These are phyloP conservation scores for Scutellaria galericulata DNA, from an alignment of 257 asterid species.

Conservation along the genomic window DNA sequence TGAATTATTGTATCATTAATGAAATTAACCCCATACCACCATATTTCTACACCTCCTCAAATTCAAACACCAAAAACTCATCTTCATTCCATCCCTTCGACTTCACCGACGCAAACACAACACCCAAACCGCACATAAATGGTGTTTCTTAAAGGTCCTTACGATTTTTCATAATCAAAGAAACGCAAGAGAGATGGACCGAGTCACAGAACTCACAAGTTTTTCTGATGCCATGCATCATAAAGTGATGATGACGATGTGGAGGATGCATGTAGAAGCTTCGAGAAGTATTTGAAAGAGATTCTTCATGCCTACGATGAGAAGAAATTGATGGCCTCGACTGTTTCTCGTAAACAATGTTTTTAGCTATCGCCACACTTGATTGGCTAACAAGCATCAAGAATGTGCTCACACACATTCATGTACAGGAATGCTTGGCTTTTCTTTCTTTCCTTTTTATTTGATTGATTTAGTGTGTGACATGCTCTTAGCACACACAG, in stretches of 20 bases:
- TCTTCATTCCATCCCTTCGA: constrained; percentile 43
- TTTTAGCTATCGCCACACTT: constrained; percentile 43
- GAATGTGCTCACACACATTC: constrained; percentile 27
- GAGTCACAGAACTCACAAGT: constrained; percentile 51
- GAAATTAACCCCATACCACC: too few species aligned
- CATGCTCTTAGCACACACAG: too few species aligned
- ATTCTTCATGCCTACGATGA: constrained; percentile 65
- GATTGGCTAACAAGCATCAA: constrained; percentile 32
- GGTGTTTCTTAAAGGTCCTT: constrained; percentile 27
- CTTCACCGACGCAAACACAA: constrained; percentile 24
- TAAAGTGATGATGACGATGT: constrained; percentile 34
- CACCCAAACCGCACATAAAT: background rate
- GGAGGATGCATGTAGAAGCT: constrained; percentile 75
- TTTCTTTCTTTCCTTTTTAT: background rate
- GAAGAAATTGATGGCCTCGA: constrained; percentile 48
- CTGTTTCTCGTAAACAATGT: constrained; percentile 53
- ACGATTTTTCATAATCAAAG: constrained; percentile 34
- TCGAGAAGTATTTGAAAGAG: constrained; percentile 68
- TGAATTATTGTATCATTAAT: too few species aligned
- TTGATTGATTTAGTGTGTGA: background rate
- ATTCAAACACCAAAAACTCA: constrained; percentile 49
- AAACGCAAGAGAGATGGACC: constrained; percentile 42
- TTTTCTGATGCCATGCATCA: constrained; percentile 37
- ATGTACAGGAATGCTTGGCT: constrained; percentile 31
- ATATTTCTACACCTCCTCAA: constrained; percentile 43